phyloP scores from a whole-genome alignment of 768 basidiomycete genomes.

The Pisolithus tinctorius region DNA sequence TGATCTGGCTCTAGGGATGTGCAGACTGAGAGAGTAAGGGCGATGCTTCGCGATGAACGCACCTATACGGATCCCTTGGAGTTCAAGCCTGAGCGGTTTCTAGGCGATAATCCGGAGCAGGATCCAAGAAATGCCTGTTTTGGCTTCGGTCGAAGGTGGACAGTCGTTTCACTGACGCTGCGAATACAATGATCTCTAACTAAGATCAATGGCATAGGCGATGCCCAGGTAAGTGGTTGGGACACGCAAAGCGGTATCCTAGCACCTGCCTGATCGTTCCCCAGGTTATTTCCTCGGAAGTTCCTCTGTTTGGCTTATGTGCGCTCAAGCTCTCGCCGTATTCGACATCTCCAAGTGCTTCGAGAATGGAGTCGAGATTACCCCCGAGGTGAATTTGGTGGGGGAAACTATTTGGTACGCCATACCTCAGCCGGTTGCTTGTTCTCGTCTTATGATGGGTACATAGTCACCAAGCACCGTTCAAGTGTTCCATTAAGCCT shows the following conservation, averaged over 20 bases:
- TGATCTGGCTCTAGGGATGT: neutral
- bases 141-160: slow-evolving; percentile 27
- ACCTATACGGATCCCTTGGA: slow-evolving; percentile 22
- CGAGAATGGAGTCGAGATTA: slow-evolving; percentile 35
- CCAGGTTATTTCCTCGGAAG: slow-evolving; percentile 26
- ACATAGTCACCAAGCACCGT: slow-evolving; percentile 35
- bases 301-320: slow-evolving; percentile 19
- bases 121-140: slow-evolving; percentile 15
- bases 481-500: slow-evolving; percentile 42
- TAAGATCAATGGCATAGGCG: slow-evolving; percentile 2
- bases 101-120: slow-evolving; percentile 14
- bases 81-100: slow-evolving; percentile 23
- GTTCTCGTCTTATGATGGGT: slow-evolving; percentile 32
- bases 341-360: slow-evolving; percentile 38
- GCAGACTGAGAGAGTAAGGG: slow-evolving; percentile 7
- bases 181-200: too few relatives aligned
- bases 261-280: neutral
- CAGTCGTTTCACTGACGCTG: too few relatives aligned
- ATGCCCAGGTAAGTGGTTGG: slow-evolving; percentile 13
- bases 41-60: slow-evolving; percentile 41
- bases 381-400: slow-evolving; percentile 36
- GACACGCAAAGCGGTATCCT: neutral
- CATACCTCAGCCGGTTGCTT: neutral
- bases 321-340: slow-evolving; percentile 36
- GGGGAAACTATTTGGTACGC: slow-evolving; percentile 39